These are phyloP conservation scores for Areca catechu DNA, from an alignment of 176 grass and related monocot genomes.

Conservation along the genomic window DNA sequence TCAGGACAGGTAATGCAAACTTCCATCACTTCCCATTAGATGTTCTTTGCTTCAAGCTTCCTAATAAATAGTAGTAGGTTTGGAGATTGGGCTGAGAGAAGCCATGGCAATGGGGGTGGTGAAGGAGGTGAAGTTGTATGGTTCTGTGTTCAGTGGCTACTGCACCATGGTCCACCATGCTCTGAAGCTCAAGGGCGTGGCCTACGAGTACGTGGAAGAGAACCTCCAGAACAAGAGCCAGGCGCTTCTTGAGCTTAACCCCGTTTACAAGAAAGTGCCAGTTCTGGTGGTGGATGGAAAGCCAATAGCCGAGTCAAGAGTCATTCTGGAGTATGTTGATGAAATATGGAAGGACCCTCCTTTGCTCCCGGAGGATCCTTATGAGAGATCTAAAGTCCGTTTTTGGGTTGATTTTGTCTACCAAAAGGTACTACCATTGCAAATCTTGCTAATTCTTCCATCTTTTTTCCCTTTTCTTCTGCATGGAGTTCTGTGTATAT, in stretches of 20 bases:
- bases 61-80: too few relatives aligned
- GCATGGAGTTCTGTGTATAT: too few relatives aligned
- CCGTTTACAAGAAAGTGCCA: slow-evolving; percentile 38
- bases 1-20: too few relatives aligned
- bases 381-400: slow-evolving; percentile 13
- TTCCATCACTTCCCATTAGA: too few relatives aligned
- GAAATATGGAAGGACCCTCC: slow-evolving; percentile 21
- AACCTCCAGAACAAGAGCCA: slow-evolving; percentile 38
- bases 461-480: too few relatives aligned
- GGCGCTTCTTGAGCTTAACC: slow-evolving; percentile 26
- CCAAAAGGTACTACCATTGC: slow-evolving; percentile 17
- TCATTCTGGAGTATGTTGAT: slow-evolving; percentile 30
- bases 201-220: slow-evolving; percentile 20
- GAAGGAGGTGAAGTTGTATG: slow-evolving; percentile 30
- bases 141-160: neutral
- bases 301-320: slow-evolving; percentile 17
- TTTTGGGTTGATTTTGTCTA: slow-evolving; percentile 39
- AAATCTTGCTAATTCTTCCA: too few relatives aligned
- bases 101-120: slow-evolving; percentile 1
- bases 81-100: neutral
- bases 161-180: slow-evolving; percentile 19
- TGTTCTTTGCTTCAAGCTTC: too few relatives aligned
- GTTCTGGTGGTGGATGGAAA: slow-evolving; percentile 26
- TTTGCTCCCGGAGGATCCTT: slow-evolving; percentile 23
- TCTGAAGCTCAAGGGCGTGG: slow-evolving; percentile 25